Percentiles rank a stretch among this genome's conserved stretches.
These are phyloP conservation scores for Mycena sp. DNA, from an alignment of 1,284 basidiomycete genomes.

Conservation along the genomic window DNA sequence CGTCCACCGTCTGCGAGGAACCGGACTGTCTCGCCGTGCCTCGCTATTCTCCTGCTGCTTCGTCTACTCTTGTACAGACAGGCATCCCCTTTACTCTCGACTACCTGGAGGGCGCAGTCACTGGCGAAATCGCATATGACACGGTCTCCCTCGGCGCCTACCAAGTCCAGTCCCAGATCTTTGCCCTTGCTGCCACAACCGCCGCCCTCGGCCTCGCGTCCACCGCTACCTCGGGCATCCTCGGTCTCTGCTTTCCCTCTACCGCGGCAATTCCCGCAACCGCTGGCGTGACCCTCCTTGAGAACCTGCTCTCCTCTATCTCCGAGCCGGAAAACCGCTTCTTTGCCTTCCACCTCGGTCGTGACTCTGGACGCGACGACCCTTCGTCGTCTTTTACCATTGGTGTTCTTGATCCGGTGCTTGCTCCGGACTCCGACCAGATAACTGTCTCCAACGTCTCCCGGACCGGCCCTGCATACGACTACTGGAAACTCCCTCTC, in stretches of 20 bases:
- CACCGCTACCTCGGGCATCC: slow-evolving; percentile 64
- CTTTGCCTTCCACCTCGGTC: slow-evolving; percentile 62
- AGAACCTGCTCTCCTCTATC: slow-evolving; percentile 59
- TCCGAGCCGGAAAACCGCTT: slow-evolving; percentile 49
- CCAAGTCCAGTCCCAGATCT: slow-evolving; percentile 46
- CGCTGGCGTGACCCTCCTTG: slow-evolving; percentile 54
- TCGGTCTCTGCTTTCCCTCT: slow-evolving; percentile 62
- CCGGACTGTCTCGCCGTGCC: slow-evolving; percentile 46
- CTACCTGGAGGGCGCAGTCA: slow-evolving; percentile 59
- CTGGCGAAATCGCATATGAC: slow-evolving; percentile 54
- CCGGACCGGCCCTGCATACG: slow-evolving; percentile 49
- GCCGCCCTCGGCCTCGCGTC: slow-evolving; percentile 53
- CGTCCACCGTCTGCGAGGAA: slow-evolving; percentile 42
- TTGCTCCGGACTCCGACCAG: slow-evolving; percentile 46
- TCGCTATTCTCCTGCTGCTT: slow-evolving; percentile 39
- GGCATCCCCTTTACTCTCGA: slow-evolving; percentile 48
- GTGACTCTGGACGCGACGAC: slow-evolving; percentile 38
- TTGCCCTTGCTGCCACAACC: slow-evolving; percentile 56
- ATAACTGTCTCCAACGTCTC: slow-evolving; percentile 56
- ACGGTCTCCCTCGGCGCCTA: slow-evolving; percentile 54
- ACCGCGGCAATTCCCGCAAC: slow-evolving; percentile 57
- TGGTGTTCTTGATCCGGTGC: slow-evolving; percentile 55
- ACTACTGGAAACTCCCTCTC: slow-evolving; percentile 69
- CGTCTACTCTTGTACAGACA: slow-evolving; percentile 44
- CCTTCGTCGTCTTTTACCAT: slow-evolving; percentile 60